phyloP scores from a whole-genome alignment of 306 rosid species.

The Dalbergia oliveri region DNA sequence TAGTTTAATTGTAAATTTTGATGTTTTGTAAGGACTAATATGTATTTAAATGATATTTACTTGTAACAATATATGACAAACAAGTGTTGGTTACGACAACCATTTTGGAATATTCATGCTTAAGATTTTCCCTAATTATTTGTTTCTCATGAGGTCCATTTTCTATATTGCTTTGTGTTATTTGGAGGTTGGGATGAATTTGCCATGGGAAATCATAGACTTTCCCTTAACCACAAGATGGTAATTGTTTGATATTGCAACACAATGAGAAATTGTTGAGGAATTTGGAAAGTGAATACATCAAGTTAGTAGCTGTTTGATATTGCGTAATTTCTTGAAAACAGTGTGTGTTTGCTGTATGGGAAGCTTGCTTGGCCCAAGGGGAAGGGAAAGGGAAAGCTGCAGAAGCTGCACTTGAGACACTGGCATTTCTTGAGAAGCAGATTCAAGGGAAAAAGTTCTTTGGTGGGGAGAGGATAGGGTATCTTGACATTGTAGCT shows the following conservation, averaged over 20 bases:
- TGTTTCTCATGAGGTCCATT: not conserved
- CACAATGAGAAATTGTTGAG: not conserved
- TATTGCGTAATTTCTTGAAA: constrained; percentile 6
- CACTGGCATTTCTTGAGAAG: constrained; percentile 54
- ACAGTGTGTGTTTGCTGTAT: constrained; percentile 48
- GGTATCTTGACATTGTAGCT: constrained; percentile 51
- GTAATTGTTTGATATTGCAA: not conserved
- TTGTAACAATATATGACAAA: no score
- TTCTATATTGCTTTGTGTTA: not conserved
- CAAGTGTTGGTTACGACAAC: no score
- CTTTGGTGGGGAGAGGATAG: constrained; percentile 54
- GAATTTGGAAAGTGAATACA: not conserved
- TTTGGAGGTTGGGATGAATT: not conserved
- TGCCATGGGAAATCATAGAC: not conserved
- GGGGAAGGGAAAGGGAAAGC: constrained; percentile 63
- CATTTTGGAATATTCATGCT: no score
- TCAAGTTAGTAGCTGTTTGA: constrained; percentile 8
- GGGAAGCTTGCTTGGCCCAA: constrained; percentile 52
- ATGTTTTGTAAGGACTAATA: no score
- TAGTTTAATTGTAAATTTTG: no score
- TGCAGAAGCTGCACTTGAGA: constrained; percentile 50
- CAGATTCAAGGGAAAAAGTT: constrained; percentile 62
- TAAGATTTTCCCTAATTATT: no score
- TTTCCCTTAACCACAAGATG: not conserved
- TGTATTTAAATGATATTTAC: no score